A percentile compares a stretch with the other conserved stretches of the same genome.
These are phyloP conservation scores for Trichosporon asahii DNA, from an alignment of 1,284 basidiomycete species.

Conservation along the genomic window DNA sequence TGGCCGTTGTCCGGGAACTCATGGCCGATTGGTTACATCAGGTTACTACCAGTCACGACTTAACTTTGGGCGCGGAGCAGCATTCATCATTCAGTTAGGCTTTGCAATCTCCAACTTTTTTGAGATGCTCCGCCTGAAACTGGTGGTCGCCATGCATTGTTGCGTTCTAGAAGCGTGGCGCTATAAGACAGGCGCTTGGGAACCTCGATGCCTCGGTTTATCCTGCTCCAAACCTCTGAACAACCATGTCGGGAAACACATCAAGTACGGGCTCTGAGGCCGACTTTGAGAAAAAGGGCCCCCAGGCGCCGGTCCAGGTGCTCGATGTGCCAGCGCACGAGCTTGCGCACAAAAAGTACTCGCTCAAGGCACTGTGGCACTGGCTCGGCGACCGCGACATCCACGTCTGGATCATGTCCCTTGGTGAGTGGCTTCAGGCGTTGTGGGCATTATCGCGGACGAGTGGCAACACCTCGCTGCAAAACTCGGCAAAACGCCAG, in stretches of 20 bases:
- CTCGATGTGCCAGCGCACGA: neutral
- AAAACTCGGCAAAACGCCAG: neutral
- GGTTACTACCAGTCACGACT: constrained; percentile 1
- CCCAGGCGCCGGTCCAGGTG: neutral
- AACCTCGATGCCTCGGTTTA: neutral
- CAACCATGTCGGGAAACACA: neutral
- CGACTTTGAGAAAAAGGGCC: constrained; percentile 2
- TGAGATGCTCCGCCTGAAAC: neutral
- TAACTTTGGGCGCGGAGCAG: neutral
- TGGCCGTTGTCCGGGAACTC: neutral
- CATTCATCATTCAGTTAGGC: neutral
- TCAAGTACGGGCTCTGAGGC: neutral
- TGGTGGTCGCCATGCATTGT: neutral
- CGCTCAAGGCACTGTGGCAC: constrained; percentile 7
- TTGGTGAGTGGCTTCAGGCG: constrained; percentile 3
- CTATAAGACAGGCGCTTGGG: neutral
- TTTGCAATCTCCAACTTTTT: neutral
- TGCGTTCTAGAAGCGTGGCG: neutral
- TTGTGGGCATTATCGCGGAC: too few relatives aligned
- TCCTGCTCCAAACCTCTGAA: neutral
- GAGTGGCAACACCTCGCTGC: neutral
- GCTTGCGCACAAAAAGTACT: neutral
- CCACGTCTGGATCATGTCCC: constrained; percentile 23
- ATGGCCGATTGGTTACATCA: neutral
- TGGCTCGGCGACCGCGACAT: constrained; percentile 20